Conservation (phyloP, 495 filamentous ascomycete species). For the Oidiodendron maius region DNA sequence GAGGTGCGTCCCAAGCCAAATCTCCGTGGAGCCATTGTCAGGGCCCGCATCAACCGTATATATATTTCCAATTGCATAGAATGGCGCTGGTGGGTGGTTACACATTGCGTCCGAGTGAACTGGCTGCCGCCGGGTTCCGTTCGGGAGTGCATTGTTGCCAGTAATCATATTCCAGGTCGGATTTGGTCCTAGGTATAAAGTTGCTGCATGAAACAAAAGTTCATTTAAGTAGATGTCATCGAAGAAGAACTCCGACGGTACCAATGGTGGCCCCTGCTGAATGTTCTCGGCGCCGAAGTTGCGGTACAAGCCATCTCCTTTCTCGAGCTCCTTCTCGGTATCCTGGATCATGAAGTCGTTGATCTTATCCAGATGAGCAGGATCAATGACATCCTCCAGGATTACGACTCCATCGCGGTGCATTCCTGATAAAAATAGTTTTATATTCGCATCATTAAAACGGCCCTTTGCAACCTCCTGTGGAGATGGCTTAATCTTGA, state of each 20-base stretch:
- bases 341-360: slow-evolving; percentile 47
- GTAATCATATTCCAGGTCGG: slow-evolving; percentile 44
- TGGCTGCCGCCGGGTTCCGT: slow-evolving; percentile 39
- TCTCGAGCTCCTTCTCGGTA: slow-evolving; percentile 32
- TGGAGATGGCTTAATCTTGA: not conserved
- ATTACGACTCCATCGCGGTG: slow-evolving; percentile 54
- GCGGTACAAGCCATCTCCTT: slow-evolving; percentile 31
- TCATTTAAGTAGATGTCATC: slow-evolving; percentile 28
- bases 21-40: slow-evolving; percentile 52
- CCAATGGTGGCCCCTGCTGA: slow-evolving; percentile 46
- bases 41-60: slow-evolving; percentile 45
- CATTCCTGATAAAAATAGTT: not conserved
- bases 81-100: slow-evolving; percentile 44
- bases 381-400: slow-evolving; percentile 41
- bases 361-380: slow-evolving; percentile 35
- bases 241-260: slow-evolving; percentile 33
- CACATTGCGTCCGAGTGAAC: slow-evolving; percentile 55
- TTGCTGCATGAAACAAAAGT: not conserved
- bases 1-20: slow-evolving; percentile 54
- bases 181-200: slow-evolving; percentile 11
- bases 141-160: slow-evolving; percentile 44
- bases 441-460: not conserved
- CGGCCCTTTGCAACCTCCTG: not conserved
- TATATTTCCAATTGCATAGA: slow-evolving; percentile 50
- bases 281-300: slow-evolving; percentile 31